A percentile compares a stretch with the other conserved stretches of the same genome.
phyloP scores from a whole-genome alignment of 2,329 filamentous ascomycete species.

The Epichloe festucae region DNA sequence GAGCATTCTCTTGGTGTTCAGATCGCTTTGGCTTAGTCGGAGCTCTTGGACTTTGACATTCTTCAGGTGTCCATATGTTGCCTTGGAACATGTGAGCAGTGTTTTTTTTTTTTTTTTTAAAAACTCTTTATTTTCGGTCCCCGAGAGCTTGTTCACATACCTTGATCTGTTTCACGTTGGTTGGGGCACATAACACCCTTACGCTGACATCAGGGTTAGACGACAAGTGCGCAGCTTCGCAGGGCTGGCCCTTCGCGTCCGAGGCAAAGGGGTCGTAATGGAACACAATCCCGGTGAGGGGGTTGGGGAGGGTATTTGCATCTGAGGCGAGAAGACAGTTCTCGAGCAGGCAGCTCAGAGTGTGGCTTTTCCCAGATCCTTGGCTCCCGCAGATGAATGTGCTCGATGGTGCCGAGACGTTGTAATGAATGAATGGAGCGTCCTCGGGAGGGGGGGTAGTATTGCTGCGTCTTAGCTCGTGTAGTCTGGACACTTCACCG shows the following conservation, averaged over 20 bases:
- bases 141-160: slow-evolving; percentile 5
- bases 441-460: neutral
- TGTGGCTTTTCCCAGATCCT: slow-evolving; percentile 52
- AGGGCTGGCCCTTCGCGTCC: slow-evolving; percentile 34
- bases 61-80: slow-evolving; percentile 13
- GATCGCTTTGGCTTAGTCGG: slow-evolving; percentile 34
- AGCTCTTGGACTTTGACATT: slow-evolving; percentile 37
- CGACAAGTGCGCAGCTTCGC: slow-evolving; percentile 46
- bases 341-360: slow-evolving; percentile 41
- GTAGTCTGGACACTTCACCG: slow-evolving; percentile 3
- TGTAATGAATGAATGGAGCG: slow-evolving; percentile 28
- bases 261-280: slow-evolving; percentile 48
- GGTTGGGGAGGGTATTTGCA: slow-evolving; percentile 32
- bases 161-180: slow-evolving; percentile 31
- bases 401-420: slow-evolving; percentile 38
- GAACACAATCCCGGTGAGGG: slow-evolving; percentile 49
- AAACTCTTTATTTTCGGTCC: neutral
- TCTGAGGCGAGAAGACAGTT: slow-evolving; percentile 37
- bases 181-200: slow-evolving; percentile 40
- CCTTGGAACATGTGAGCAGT: neutral
- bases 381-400: slow-evolving; percentile 53
- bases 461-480: neutral
- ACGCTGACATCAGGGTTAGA: slow-evolving; percentile 31
- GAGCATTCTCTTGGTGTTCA: slow-evolving; percentile 46
- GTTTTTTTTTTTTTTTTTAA: neutral